Evolutionary conservation across 2,329 filamentous ascomycete genomes (phyloP), one percentile per base, ranked within the genome.

Genomic region (Fusarium sp.): DNA sequence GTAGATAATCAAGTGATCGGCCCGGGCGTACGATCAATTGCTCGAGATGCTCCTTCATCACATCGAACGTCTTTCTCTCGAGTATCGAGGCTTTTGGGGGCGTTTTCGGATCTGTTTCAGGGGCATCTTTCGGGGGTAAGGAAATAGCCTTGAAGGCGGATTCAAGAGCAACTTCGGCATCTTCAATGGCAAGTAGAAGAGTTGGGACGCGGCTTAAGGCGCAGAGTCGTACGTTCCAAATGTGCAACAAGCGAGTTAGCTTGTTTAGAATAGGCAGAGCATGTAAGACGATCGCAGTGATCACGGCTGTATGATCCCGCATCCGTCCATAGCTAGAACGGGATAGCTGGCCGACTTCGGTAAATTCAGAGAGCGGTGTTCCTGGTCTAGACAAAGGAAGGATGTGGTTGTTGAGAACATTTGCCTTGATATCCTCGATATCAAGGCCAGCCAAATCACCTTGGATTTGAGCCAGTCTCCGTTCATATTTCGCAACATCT

Each of bases 201-300:
- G 83, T 80, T 1, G 95, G 92, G 0, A 95, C 87, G 71, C 90
- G 90, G 50, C 88, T 87, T 39, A 97, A 81, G 7, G 97, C 90
- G 2, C 87, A 81, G 15, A 98, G 80, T 20, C 96, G 90, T 40
- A 92, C 84, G 26, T 86, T 89, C 96, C 96, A 99, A 3, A 86
- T 85, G 56, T 89, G 87, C 49, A 98, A 82, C n/a, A 96, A 79
- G 10, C 86, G 85, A 55, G 88, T 89, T 22, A 99, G 80, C 55
- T 86, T 89, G 11, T 93, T 91, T 41, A 97, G 81, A 61, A 92
- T 90, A 2, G 96, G 96, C 20, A 99, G 84, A 5, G 93, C 89
- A 75, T 96, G 92, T n/a, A 99, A 81, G 19, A 97, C 92, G 33
- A 95, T 97, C 28, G 94, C 92, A 2, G 96, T 97, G 57, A 98